Percentiles rank a stretch among this genome's conserved stretches.
Conservation (phyloP, 768 basidiomycete genomes). For the Amanita muscaria region DNA sequence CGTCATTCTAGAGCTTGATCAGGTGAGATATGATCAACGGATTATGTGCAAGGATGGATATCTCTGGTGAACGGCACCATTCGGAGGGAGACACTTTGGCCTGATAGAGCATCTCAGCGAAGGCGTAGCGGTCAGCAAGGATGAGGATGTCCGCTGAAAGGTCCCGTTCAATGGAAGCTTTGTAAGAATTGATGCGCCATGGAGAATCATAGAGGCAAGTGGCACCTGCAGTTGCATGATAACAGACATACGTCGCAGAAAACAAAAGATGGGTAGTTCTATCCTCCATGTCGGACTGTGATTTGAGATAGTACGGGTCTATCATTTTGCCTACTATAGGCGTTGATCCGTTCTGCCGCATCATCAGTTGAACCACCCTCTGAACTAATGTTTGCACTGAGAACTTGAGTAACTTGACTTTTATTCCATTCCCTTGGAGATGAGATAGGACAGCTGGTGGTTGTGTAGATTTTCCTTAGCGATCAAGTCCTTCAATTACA, state of each 20-base stretch:
- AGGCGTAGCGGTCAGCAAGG: conserved; percentile 91
- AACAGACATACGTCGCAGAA: conserved; percentile 70
- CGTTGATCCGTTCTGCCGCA: conserved; percentile 36
- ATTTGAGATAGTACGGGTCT: conserved; percentile 81
- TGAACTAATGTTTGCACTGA: conserved; percentile 46
- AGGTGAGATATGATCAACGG: conserved; percentile 68
- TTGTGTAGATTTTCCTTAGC: conserved; percentile 93
- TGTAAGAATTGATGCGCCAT: neutral
- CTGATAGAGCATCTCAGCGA: conserved; percentile 87
- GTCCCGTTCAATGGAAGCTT: conserved; percentile 46
- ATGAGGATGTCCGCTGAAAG: conserved; percentile 56
- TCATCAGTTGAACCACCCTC: neutral
- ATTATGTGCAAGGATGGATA: conserved; percentile 85
- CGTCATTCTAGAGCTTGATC: conserved; percentile 57
- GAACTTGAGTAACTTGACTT: conserved; percentile 69
- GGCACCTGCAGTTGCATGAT: no score
- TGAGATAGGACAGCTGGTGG: conserved; percentile 48
- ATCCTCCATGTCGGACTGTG: conserved; percentile 82
- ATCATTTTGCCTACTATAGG: conserved; percentile 90
- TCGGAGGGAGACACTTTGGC: conserved; percentile 60
- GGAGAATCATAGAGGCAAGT: no score
- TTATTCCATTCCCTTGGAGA: conserved; percentile 36
- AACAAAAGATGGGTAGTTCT: conserved; percentile 89
- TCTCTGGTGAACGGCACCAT: conserved; percentile 84
- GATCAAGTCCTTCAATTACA: conserved; percentile 92